Base-by-base conservation (phyloP, 257 asterid species). In the Cruciata laevipes region DNA sequence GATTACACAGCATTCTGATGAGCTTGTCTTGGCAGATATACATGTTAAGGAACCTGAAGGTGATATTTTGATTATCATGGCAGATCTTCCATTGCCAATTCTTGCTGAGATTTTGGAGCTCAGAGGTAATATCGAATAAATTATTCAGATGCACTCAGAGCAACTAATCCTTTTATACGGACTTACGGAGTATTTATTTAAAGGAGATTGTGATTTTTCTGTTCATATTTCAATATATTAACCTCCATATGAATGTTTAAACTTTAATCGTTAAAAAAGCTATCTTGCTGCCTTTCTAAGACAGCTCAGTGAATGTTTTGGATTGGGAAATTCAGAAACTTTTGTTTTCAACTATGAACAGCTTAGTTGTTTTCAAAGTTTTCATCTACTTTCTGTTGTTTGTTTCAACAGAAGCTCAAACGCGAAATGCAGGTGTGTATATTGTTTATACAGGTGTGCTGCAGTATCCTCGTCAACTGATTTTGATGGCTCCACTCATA, bases 381-480 rank as follows among this genome's bases (percentile, higher is more conserved):
- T 30, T 57, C 40, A 11, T 40, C 30, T n/a, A n/a, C 21, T 16
- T 20, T 20, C 30, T 47, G 55, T 47, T 16, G 55, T 14, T 47
- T 47, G 55, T 47, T 47, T 47, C 21, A 47, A 1, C 27, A n/a
- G 3, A 73, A 30, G 76, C 71, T 65, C 78, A 67, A 37, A 49
- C 52, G 35, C 60, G 63, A 60, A 80, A 66, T 5, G 38, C 87
- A 68, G 87, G 83, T 16, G 81, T 92, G 17, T 92, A 86, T 40
- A 87, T 89, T 61, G 98, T 87, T 16, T 92, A 92, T 74, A 87
- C 90, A 95, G 98, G 97, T 21, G 16, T 47, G 83, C 92, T 74
- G 79, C 87, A 0, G 35, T 30, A 12, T 24, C 63, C 65, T 24
- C 75, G 17, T 27, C 78, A 6, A 53, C 78, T 12, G 77, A 79